Evolutionary conservation across 2,329 filamentous ascomycete genomes (phyloP).

Genomic region (Penicillium corylophilum): DNA sequence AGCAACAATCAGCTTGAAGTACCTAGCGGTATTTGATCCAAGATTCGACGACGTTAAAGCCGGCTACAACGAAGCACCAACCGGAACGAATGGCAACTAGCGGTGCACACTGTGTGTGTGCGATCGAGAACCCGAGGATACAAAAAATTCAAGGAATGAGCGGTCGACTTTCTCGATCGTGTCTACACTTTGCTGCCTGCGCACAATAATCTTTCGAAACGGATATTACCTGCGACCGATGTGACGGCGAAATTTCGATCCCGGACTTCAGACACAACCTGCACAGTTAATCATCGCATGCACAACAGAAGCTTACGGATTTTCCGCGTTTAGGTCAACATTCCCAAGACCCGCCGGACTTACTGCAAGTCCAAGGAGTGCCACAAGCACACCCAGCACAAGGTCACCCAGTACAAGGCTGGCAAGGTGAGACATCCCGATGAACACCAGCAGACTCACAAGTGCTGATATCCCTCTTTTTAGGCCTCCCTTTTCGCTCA

Average conservation of each 20-base stretch:
- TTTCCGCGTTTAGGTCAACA: constrained; percentile 71
- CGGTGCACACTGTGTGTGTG: not conserved
- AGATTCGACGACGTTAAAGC: not conserved
- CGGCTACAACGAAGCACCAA: not conserved
- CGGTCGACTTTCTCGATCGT: not conserved
- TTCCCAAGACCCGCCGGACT: constrained; percentile 95
- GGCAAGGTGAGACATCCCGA: constrained; percentile 66
- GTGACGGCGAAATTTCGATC: constrained; percentile 6
- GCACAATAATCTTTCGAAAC: not conserved
- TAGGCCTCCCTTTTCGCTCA: constrained; percentile 91
- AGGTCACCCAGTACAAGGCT: constrained; percentile 96
- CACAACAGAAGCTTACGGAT: constrained; percentile 27
- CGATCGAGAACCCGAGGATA: not conserved
- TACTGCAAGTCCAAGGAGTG: constrained; percentile 97
- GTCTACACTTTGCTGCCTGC: not conserved
- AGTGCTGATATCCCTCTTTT: constrained; percentile 23
- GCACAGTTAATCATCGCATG: constrained; percentile 4
- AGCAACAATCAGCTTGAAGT: not conserved
- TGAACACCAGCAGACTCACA: constrained; percentile 17
- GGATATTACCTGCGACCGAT: not conserved
- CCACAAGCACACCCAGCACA: constrained; percentile 89
- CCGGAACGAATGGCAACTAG: not conserved
- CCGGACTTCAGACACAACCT: constrained; percentile 9
- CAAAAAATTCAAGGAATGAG: not conserved
- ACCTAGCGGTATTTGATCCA: not conserved